phyloP scores from a whole-genome alignment of 257 asterid species.

The Nicotiana undulata region DNA sequence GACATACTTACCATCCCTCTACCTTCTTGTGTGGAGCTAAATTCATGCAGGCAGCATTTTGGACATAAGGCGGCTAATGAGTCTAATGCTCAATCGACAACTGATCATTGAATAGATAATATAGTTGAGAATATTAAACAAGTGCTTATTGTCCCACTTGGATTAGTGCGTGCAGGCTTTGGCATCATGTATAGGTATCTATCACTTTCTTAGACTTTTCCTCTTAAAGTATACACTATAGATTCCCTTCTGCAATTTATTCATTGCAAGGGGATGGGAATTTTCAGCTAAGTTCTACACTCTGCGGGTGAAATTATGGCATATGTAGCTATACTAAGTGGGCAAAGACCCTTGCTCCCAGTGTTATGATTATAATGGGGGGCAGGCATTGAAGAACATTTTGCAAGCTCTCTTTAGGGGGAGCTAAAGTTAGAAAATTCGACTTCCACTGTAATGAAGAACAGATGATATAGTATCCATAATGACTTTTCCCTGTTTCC shows the following conservation, averaged over 20 bases:
- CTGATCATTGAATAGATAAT: slow-evolving; percentile 3
- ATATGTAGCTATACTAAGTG: neutral
- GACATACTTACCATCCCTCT: slow-evolving; percentile 9
- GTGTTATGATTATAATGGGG: neutral
- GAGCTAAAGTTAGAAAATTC: neutral
- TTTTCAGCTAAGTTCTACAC: neutral
- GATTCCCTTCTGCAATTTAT: neutral
- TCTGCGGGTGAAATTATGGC: neutral
- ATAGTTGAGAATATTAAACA: neutral
- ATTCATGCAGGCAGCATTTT: slow-evolving; percentile 9
- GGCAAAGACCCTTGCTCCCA: neutral
- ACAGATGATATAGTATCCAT: neutral
- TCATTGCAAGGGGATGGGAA: neutral
- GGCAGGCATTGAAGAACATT: neutral
- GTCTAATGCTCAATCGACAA: neutral
- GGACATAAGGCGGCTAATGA: slow-evolving; percentile 12
- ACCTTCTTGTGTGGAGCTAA: slow-evolving; percentile 11
- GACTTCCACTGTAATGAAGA: neutral
- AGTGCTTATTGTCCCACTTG: neutral
- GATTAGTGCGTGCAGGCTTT: slow-evolving; percentile 4
- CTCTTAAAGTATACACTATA: neutral
- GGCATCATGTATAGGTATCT: neutral
- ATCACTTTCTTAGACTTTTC: neutral
- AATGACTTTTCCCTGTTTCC: too few species aligned
- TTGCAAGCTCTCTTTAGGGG: neutral